Evolutionary conservation across 2,329 filamentous ascomycete species (phyloP), one percentile per base, ranked within the genome.

Genomic region (Nemania abortiva): DNA sequence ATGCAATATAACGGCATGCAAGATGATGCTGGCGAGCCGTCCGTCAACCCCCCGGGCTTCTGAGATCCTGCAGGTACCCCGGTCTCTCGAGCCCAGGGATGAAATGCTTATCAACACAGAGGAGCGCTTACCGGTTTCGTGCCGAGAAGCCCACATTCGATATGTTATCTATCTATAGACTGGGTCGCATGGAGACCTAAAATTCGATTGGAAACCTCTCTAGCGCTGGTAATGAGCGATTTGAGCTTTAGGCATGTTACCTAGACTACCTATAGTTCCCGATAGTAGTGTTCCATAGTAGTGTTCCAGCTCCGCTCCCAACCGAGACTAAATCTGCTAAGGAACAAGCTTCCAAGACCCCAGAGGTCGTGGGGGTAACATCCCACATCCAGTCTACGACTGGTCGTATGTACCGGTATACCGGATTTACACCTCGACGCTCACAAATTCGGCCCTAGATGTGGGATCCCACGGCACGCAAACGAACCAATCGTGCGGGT

Each of bases 61-160:
- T 59, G 49, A 69, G 69, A 69, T 70, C 66, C 69, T 70, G 69
- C 69, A 70, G 69, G 69, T 70, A 69, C 65, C 69, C 68, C 37
- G 13, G 61, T 63, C 61, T 47, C 53, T 65, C 50, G 34, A 53
- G 61, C 20, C 18, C 65, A 70, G 68, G 57, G 61, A 70, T 65
- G 52, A 34, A 59, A 68, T 65, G 68, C 68, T 70, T 68, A 70
- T 70, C 62, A 63, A n/a, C 39, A 42, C 18, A 50, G 39, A 42
- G 20, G 37, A 20, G 34, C 57, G 50, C 54, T 63, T 69, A 67
- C 49, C 45, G 39, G 59, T 13, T 29, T 47, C 59, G 13, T 24
- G 34, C 59, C 49, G 49, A 56, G 45, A 39, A 56, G 45, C 57
- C 55, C 56, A 29, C 31, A 62, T 34, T 45, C 53, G 52, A 37